Percentiles rank a stretch among this genome's conserved stretches.
These are phyloP conservation scores for Setaria italica DNA, from an alignment of 202 grass and related monocot species.

Conservation along the genomic window DNA sequence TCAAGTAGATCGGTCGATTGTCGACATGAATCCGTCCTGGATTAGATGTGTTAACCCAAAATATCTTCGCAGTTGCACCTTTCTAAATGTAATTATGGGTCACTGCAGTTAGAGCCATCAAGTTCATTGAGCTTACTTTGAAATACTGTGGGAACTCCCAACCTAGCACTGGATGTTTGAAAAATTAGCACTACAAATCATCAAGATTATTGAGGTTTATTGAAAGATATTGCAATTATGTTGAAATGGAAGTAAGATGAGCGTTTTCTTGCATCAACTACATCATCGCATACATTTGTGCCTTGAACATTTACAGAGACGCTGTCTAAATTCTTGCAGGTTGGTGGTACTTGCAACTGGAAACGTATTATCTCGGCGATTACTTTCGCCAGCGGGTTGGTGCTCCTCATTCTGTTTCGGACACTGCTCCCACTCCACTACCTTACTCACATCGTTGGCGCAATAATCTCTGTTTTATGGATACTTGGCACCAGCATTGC, in stretches of 20 bases:
- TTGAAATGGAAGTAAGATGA: background rate
- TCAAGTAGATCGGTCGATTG: background rate
- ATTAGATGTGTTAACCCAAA: background rate
- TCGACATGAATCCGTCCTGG: background rate
- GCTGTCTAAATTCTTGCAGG: slow-evolving; percentile 22
- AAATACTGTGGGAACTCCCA: background rate
- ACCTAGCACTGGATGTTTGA: too few relatives aligned
- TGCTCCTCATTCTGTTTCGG: background rate
- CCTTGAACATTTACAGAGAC: background rate
- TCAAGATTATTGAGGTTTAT: background rate
- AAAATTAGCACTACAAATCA: background rate
- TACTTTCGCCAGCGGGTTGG: background rate
- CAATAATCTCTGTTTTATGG: background rate
- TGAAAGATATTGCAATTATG: background rate
- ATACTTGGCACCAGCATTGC: background rate
- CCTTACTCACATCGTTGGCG: background rate
- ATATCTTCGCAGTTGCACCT: background rate
- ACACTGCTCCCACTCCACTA: background rate
- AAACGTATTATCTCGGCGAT: background rate
- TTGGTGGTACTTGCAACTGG: background rate
- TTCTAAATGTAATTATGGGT: background rate
- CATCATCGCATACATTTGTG: background rate
- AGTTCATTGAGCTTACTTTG: background rate
- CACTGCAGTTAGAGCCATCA: background rate
- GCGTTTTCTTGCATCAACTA: background rate